phyloP scores from a whole-genome alignment of 2,329 filamentous ascomycete genomes.

The Cryphonectria carpinicola region DNA sequence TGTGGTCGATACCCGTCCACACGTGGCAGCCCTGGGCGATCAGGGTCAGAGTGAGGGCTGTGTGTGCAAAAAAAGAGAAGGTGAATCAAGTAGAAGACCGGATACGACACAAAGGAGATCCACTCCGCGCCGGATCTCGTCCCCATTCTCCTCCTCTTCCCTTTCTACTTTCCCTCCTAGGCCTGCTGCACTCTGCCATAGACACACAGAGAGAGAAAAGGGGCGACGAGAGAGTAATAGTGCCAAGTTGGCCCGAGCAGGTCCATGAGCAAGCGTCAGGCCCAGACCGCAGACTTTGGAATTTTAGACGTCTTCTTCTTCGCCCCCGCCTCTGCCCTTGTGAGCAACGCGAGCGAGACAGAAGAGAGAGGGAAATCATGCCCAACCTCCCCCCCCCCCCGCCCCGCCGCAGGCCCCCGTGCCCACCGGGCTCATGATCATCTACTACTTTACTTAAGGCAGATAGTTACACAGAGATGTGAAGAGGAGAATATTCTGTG shows the following conservation, averaged over 20 bases:
- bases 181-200: background rate
- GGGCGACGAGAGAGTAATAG: background rate
- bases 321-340: background rate
- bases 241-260: background rate
- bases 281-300: background rate
- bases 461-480: background rate
- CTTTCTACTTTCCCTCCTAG: background rate
- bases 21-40: background rate
- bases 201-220: no score
- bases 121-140: background rate
- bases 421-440: background rate
- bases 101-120: background rate
- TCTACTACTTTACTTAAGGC: background rate
- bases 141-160: no score
- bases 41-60: background rate
- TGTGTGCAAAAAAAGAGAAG: background rate
- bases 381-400: background rate
- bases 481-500: background rate
- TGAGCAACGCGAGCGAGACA: background rate
- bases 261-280: background rate
- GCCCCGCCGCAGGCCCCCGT: background rate
- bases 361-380: background rate
- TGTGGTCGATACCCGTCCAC: background rate
- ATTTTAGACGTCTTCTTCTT: background rate
- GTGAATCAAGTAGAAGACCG: background rate